Conservation (phyloP, 768 basidiomycete genomes). For the Tricholoma hemisulphureum region DNA sequence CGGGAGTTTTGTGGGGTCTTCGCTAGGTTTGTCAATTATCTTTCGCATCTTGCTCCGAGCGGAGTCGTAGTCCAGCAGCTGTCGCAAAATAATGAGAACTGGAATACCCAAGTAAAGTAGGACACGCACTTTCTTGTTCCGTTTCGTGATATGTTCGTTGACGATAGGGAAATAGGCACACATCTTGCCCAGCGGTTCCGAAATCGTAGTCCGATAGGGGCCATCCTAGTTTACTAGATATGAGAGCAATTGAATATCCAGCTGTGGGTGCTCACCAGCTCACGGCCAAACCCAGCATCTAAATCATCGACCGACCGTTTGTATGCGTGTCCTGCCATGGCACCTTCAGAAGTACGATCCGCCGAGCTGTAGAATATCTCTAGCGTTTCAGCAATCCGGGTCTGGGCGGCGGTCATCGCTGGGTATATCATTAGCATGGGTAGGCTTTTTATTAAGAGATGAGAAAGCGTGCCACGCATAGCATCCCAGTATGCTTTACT, state of each 20-base stretch:
- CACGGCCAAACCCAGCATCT: conserved; percentile 78
- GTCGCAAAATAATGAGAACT: conserved; percentile 2
- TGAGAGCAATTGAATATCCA: not conserved
- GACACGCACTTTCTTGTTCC: conserved; percentile 85
- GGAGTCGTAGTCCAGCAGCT: conserved; percentile 96
- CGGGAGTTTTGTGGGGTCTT: conserved; percentile 89
- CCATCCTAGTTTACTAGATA: conserved; percentile 60
- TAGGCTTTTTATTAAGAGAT: not conserved
- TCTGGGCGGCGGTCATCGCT: conserved; percentile 96
- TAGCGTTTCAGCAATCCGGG: conserved; percentile 89
- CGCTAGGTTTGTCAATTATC: conserved; percentile 85
- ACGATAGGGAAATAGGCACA: conserved; percentile 91
- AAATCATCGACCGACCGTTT: conserved; percentile 93
- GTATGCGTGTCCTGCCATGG: conserved; percentile 97
- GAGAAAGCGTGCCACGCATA: conserved; percentile 69
- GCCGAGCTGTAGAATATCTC: conserved; percentile 89
- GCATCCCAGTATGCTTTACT: conserved; percentile 93
- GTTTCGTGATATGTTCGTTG: conserved; percentile 90
- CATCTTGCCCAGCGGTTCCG: conserved; percentile 96
- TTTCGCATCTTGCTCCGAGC: conserved; percentile 90
- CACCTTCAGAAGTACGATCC: conserved; percentile 83
- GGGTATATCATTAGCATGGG: conserved; percentile 2
- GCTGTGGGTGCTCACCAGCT: conserved; percentile 62
- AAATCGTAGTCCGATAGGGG: conserved; percentile 91
- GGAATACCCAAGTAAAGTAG: not conserved